Evolutionary conservation across 129 eudicot genomes (phyloP).

Genomic region (Arctium lappa): DNA sequence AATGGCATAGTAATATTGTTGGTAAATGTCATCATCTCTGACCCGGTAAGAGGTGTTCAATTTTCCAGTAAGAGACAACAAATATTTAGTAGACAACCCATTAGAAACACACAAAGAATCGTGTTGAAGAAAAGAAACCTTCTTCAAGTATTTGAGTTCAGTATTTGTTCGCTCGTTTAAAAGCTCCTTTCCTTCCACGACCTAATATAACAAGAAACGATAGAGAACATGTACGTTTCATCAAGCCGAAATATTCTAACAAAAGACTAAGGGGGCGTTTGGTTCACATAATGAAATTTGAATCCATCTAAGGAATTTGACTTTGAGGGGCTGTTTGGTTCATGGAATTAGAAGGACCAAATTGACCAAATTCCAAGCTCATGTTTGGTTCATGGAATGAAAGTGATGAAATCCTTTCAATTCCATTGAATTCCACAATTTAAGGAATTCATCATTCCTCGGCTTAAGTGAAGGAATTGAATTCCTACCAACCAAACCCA

Average conservation of each 20-base stretch:
- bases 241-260: neutral
- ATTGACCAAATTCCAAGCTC: too few species aligned
- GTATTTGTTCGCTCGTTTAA: constrained; percentile 91
- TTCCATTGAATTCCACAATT: too few species aligned
- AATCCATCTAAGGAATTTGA: too few species aligned
- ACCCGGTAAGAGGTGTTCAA: neutral
- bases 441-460: too few species aligned
- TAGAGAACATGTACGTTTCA: neutral
- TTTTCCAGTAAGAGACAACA: neutral
- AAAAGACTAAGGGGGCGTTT: neutral
- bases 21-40: neutral
- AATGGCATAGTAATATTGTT: neutral
- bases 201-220: constrained; percentile 31
- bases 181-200: constrained; percentile 83
- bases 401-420: too few species aligned
- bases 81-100: neutral
- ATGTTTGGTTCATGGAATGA: too few species aligned
- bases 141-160: constrained; percentile 77
- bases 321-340: too few species aligned
- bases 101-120: neutral
- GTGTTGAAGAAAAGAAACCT: constrained; percentile 42
- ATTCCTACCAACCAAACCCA: too few species aligned
- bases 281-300: too few species aligned
- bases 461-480: too few species aligned
- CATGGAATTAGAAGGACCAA: too few species aligned